A percentile compares a stretch with the other conserved stretches of the same genome.
Conservation (phyloP, 106 monocot genomes). For the Ottelia alismoides region DNA sequence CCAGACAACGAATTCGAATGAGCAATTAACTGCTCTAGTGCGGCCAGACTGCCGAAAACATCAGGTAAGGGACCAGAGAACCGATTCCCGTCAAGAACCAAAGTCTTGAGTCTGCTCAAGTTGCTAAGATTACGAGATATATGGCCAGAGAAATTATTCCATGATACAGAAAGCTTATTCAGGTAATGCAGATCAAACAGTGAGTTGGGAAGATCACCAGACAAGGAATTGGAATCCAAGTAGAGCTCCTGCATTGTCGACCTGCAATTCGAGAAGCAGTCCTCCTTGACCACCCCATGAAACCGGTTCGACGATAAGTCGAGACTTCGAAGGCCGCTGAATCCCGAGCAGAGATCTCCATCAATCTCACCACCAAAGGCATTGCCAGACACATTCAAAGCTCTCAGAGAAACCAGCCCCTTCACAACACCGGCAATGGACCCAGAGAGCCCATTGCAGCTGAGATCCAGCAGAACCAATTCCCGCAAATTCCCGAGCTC, state of each 20-base stretch:
- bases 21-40: slow-evolving; percentile 26
- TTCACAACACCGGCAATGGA: slow-evolving; percentile 5
- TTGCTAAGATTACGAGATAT: slow-evolving; percentile 22
- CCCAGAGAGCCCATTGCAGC: slow-evolving; percentile 40
- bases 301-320: slow-evolving; percentile 43
- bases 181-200: slow-evolving; percentile 36
- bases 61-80: slow-evolving; percentile 47
- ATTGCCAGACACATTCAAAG: slow-evolving; percentile 52
- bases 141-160: slow-evolving; percentile 28
- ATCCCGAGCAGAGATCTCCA: slow-evolving; percentile 33
- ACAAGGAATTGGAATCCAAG: slow-evolving; percentile 33
- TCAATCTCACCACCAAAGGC: slow-evolving; percentile 24
- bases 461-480: slow-evolving; percentile 41
- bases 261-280: slow-evolving; percentile 22
- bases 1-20: slow-evolving; percentile 47
- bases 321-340: slow-evolving; percentile 14
- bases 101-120: slow-evolving; percentile 18
- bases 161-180: slow-evolving; percentile 31
- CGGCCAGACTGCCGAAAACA: slow-evolving; percentile 35
- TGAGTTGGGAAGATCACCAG: slow-evolving; percentile 40
- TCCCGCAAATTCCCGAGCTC: slow-evolving; percentile 10
- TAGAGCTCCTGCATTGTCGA: slow-evolving; percentile 26
- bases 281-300: slow-evolving; percentile 21
- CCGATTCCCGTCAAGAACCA: slow-evolving; percentile 39
- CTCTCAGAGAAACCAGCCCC: slow-evolving; percentile 11